Percentiles rank a stretch among this genome's conserved stretches.
Conservation (phyloP, 2,329 filamentous ascomycete genomes). For the Chaetomiaceae sp. region DNA sequence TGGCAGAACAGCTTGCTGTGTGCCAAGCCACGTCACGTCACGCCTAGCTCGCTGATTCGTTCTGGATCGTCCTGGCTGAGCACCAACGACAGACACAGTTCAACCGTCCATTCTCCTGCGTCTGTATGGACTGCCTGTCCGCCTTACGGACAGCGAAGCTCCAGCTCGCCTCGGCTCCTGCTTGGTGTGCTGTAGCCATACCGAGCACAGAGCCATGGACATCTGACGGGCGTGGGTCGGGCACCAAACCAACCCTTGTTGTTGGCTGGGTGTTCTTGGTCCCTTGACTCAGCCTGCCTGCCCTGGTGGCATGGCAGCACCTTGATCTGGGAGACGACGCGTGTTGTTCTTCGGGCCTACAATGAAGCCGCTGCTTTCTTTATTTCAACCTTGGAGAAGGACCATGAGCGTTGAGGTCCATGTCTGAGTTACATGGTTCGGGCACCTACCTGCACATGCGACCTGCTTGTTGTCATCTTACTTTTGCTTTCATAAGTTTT, state of each 20-base stretch:
- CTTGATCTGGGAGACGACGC: conserved; percentile 3
- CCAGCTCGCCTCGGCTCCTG: not conserved
- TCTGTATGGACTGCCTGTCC: no score
- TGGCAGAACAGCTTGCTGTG: conserved; percentile 1
- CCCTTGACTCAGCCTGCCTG: not conserved
- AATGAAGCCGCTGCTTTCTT: not conserved
- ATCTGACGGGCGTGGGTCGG: conserved; percentile 12
- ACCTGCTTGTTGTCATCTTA: no score
- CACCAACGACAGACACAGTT: no score
- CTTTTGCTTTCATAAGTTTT: no score
- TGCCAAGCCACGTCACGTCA: conserved; percentile 12
- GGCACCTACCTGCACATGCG: no score
- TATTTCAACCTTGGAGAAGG: not conserved
- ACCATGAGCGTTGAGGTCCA: no score
- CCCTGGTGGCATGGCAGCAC: conserved; percentile 3
- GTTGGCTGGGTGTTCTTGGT: not conserved
- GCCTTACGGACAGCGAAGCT: no score
- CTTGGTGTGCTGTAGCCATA: conserved; percentile 8
- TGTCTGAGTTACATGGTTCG: no score
- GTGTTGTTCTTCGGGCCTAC: no score
- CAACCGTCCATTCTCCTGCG: no score
- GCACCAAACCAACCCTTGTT: conserved; percentile 9
- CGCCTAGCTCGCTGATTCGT: not conserved
- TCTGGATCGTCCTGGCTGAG: no score
- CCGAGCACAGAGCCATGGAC: not conserved